phyloP scores from a whole-genome alignment of 2,329 filamentous ascomycete species.

The Aspergillus novofumigatus region DNA sequence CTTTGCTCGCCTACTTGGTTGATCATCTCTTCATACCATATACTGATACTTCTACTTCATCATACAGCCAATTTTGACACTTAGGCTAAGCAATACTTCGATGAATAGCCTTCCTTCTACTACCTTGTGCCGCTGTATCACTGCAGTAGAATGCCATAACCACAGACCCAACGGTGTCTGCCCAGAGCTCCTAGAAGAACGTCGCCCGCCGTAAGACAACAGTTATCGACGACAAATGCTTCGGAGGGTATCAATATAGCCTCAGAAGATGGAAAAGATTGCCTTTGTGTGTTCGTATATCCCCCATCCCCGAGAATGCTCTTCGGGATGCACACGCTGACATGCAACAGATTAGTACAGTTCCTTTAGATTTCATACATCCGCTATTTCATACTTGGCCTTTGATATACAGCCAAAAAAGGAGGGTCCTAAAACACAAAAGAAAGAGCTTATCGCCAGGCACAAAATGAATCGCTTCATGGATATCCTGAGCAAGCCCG shows the following conservation, averaged over 20 bases:
- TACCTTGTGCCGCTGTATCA: not conserved
- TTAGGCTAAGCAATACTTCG: not conserved
- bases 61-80: not conserved
- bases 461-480: not conserved
- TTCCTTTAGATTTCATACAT: not conserved
- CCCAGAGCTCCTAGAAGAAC: not conserved
- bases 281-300: not conserved
- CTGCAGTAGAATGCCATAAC: not conserved
- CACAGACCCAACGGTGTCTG: not conserved
- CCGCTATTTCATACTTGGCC: not conserved
- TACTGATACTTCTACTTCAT: not conserved
- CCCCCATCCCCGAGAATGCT: not conserved
- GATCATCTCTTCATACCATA: not conserved
- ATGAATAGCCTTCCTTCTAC: not conserved
- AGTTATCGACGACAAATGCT: not conserved
- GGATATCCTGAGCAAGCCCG: not conserved
- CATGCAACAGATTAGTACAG: not conserved
- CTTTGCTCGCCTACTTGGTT: not conserved
- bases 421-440: no score
- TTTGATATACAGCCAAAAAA: not conserved
- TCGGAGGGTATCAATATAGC: not conserved
- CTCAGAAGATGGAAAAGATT: not conserved
- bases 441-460: no score
- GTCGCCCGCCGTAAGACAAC: not conserved
- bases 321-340: not conserved